Base-by-base conservation (phyloP, 2,329 filamentous ascomycete species). In the Magnaporthiopsis incrustans region DNA sequence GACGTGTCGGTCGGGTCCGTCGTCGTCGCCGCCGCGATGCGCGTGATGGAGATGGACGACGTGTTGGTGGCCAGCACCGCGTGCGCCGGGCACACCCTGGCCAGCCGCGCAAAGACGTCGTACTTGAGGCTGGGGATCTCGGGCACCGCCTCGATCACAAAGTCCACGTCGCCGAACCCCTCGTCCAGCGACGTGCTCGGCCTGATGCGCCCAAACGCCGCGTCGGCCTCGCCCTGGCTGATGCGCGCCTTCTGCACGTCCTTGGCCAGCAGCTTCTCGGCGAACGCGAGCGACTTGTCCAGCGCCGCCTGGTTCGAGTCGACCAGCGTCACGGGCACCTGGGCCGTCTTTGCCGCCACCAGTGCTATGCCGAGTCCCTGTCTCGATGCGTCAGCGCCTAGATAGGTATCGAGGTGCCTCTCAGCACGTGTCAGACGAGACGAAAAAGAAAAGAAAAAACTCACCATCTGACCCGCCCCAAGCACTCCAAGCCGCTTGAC, bases 31-130 rank as follows among this genome's bases (percentile, higher is more conserved):
- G 95, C 93, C 26, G 95, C 95, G 71, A 99, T 97, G 73, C 89
- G 90, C 58, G 95, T 99, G 75, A 99, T 97, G 66, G 91, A 94
- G 74, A 99, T 99, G 67, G 92, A 97, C n/a, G 92, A 97, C 8
- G 95, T 99, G 80, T 99, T 99, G 67, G 95, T 99, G 6, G 95
- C 94, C 50, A 99, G 85, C 70, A 99, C 91, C 65, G 95, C 87
- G 73, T 98, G 92, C 63, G 88, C 81, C 14, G 92, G 88, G 69
- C 90, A 93, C 69, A 96, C 87, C 70, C 90, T 79, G 8, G 93
- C 92, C 14, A 99, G 84, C 72, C 89, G 84, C 68, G 85, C 80
- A 78, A 99, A 99, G 69, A 99, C 96, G 68, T 88, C 86, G 68
- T 88, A 87, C 78, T 99, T 99, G 68, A 99, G 85, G 62, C 88